Evolutionary conservation across 208 protist genomes (phyloP).

Genomic region (Angomonas ambiguus): DNA sequence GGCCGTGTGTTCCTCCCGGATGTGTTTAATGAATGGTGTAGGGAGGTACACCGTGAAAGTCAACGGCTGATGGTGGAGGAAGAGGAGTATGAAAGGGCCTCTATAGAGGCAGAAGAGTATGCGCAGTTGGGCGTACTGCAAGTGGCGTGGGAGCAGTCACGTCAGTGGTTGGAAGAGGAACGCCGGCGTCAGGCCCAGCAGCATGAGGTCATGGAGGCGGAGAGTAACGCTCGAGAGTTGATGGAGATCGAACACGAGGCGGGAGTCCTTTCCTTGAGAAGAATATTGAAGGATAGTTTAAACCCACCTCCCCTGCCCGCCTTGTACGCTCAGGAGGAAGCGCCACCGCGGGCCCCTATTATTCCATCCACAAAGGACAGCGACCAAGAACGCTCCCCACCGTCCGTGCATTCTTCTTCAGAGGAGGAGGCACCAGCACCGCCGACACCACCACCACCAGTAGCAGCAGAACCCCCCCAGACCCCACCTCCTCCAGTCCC

Average conservation of each 20-base stretch:
- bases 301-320: not conserved
- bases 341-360: no score
- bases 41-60: conserved; percentile 5
- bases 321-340: not conserved
- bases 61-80: not conserved
- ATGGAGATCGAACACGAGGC: not conserved
- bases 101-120: conserved; percentile 4
- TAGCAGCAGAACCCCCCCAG: not conserved
- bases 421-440: not conserved
- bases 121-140: not conserved
- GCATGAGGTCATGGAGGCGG: not conserved
- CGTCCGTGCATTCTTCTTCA: not conserved
- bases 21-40: conserved; percentile 5
- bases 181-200: not conserved
- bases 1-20: conserved; percentile 10
- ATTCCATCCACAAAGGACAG: no score
- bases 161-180: not conserved
- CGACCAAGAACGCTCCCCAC: no score
- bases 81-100: conserved; percentile 4
- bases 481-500: not conserved
- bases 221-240: not conserved
- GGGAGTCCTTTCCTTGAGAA: not conserved
- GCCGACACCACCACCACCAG: not conserved
- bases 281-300: not conserved
- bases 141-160: not conserved